Conservation (phyloP, 352 stramenopile species). For the Globisporangium canariense region DNA sequence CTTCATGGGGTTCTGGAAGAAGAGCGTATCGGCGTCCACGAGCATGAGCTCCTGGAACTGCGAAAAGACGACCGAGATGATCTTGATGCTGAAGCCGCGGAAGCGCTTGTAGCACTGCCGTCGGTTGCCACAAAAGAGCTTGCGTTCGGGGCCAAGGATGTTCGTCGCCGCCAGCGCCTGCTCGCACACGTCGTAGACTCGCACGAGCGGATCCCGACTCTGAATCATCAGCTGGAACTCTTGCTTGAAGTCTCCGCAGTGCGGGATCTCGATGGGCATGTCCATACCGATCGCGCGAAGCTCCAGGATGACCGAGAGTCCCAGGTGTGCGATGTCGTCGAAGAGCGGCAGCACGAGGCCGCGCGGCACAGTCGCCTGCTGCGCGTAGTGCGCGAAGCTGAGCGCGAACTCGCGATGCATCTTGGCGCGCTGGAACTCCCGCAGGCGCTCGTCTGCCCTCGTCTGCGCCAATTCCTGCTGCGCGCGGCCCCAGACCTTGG, state of each 20-base stretch:
- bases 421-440: not conserved
- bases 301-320: slow-evolving; percentile 61
- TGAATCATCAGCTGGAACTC: slow-evolving; percentile 33
- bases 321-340: slow-evolving; percentile 51
- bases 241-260: slow-evolving; percentile 59
- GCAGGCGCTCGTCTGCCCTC: not conserved
- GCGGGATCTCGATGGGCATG: slow-evolving; percentile 61
- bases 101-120: slow-evolving; percentile 43
- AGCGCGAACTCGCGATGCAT: slow-evolving; percentile 17
- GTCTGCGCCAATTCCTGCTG: not conserved
- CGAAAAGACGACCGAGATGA: slow-evolving; percentile 59
- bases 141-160: slow-evolving; percentile 19
- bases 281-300: slow-evolving; percentile 48
- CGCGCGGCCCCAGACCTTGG: not conserved
- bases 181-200: slow-evolving; percentile 64
- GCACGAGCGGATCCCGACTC: slow-evolving; percentile 36
- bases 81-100: slow-evolving; percentile 64
- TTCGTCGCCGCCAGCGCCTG: slow-evolving; percentile 29
- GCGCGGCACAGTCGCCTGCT: slow-evolving; percentile 28
- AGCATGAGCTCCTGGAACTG: slow-evolving; percentile 72
- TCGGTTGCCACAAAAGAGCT: slow-evolving; percentile 51
- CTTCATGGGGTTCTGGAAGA: slow-evolving; percentile 53
- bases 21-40: slow-evolving; percentile 66
- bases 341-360: slow-evolving; percentile 68
- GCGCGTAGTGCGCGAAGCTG: slow-evolving; percentile 16